Evolutionary conservation across 2,329 filamentous ascomycete genomes (phyloP), one percentile per base, ranked within the genome.

Genomic region (Ilyonectria destructans): DNA sequence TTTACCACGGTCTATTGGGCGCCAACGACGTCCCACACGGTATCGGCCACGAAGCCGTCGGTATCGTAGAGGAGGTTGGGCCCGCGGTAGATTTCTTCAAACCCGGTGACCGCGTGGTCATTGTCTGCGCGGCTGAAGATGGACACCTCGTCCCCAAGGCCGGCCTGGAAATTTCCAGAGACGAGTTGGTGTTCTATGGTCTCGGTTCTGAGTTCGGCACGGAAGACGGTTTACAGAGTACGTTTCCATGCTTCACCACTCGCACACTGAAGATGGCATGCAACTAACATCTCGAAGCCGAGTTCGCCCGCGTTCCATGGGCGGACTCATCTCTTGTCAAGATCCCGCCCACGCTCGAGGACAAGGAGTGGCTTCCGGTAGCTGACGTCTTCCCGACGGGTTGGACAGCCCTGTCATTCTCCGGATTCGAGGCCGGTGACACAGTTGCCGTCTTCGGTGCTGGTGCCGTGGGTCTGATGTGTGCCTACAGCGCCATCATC

Each of bases 401-500:
- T 0, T 70, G 67, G 63, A 46, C 60, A 0, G 63, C 57, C 7
- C 40, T 71, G 1, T 26, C 21, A 2, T 58, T 40, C 2, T 72
- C 69, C 5, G 63, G 70, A 0, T 70, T 71, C 2, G 26, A 72
- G 15, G 23, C 69, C 2, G 67, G 60, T 0, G 69, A 71, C 7
- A 69, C 59, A 7, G 69, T 72, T 0, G 69, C 70, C 1, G 63
- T 72, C 0, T 70, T 72, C 4, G 69, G 70, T 0, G 69, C 62
- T 1, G 69, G 70, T 0, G 62, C 23, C 0, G 33, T 72, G 13
- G 69, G 69, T 0, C 55, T 72, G 1, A 69, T 70, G 66, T 51
- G 54, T 9, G 62, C 63, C 2, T 72, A 72, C 12, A 68, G 67
- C 29, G 67, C 70, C 10, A 70, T 72, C 1, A 60, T 71, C 1